Conservation (phyloP, 2,329 filamentous ascomycete species). For the Xylaria multiplex region DNA sequence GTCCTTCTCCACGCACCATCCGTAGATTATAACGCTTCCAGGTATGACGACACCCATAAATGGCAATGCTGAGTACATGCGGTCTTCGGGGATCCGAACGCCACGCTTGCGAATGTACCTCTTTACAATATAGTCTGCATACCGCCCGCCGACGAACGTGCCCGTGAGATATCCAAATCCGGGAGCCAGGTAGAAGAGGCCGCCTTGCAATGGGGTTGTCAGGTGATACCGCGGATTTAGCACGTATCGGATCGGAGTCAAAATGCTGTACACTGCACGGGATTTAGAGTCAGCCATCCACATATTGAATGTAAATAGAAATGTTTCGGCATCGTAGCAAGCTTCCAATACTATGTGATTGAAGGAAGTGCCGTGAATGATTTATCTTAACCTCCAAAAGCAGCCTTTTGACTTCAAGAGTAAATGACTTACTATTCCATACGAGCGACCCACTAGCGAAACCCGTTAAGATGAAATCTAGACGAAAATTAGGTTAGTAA, state of each 20-base stretch:
- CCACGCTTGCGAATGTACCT: constrained; percentile 57
- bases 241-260: constrained; percentile 72
- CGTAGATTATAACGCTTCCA: constrained; percentile 72
- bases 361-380: no score
- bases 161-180: constrained; percentile 72
- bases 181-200: constrained; percentile 75
- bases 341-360: no score
- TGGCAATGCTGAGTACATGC: constrained; percentile 68
- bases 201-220: constrained; percentile 68
- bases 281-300: background rate
- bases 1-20: constrained; percentile 60
- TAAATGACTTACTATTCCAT: constrained; percentile 71
- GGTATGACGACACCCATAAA: constrained; percentile 72
- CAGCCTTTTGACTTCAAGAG: background rate
- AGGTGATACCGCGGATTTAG: constrained; percentile 76
- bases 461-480: constrained; percentile 66
- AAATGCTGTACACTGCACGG: constrained; percentile 59
- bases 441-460: constrained; percentile 71
- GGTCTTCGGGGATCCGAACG: constrained; percentile 73
- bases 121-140: constrained; percentile 55
- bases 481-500: constrained; percentile 18
- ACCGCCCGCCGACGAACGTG: constrained; percentile 69
- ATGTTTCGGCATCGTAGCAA: background rate
- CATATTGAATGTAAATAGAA: background rate
- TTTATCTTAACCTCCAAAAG: background rate